Conservation (phyloP, 306 rosid genomes). For the Pueraria montana region DNA sequence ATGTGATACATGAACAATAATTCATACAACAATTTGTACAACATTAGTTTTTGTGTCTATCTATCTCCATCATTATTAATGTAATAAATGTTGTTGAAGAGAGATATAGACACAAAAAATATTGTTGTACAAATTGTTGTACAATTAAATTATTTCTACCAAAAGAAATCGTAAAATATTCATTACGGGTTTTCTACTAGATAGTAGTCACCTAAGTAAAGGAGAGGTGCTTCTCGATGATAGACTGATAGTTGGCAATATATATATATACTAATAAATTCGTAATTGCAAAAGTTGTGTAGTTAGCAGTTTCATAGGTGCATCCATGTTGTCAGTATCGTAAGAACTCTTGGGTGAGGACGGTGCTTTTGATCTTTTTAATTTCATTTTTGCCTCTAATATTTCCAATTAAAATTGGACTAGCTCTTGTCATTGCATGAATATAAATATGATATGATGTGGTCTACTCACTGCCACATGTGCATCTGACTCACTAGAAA, state of each 20-base stretch:
- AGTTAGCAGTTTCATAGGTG: neutral
- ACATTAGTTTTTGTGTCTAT: too few species aligned
- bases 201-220: too few species aligned
- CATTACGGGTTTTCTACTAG: neutral
- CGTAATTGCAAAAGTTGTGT: neutral
- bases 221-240: neutral
- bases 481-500: constrained; percentile 2
- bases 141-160: neutral
- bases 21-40: too few species aligned
- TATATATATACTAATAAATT: neutral
- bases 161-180: neutral
- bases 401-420: neutral
- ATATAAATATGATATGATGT: neutral
- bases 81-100: too few species aligned
- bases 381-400: neutral
- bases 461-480: neutral
- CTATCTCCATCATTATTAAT: too few species aligned
- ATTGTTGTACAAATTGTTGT: too few species aligned
- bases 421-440: neutral
- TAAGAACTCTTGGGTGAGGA: neutral
- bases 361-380: neutral
- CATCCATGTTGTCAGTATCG: neutral
- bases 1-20: too few species aligned
- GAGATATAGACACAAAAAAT: too few species aligned
- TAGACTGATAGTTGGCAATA: constrained; percentile 5